phyloP scores from a whole-genome alignment of 1,284 basidiomycete genomes.

The Cryptococcus amylolentus region DNA sequence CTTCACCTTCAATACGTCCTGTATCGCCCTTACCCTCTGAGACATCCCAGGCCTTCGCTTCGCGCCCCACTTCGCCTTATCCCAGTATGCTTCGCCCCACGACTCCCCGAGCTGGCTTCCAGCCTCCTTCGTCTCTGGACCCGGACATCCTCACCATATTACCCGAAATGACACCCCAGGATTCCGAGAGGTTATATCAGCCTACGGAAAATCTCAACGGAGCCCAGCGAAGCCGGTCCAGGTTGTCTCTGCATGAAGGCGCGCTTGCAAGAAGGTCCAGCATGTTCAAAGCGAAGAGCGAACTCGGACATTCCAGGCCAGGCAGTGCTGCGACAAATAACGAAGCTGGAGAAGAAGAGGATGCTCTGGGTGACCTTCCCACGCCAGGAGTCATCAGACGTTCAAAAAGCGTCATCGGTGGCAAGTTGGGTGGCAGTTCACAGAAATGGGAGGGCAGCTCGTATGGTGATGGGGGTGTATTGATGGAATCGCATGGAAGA shows the following conservation, averaged over 20 bases:
- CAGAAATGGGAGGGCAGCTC: slow-evolving; percentile 33
- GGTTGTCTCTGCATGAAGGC: slow-evolving; percentile 10
- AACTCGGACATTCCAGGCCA: slow-evolving; percentile 2
- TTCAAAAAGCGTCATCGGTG: slow-evolving; percentile 27
- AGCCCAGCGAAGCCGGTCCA: slow-evolving; percentile 5
- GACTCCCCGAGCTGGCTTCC: slow-evolving; percentile 21
- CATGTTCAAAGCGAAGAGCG: slow-evolving; percentile 13
- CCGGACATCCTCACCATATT: slow-evolving; percentile 45
- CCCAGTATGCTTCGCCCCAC: slow-evolving; percentile 5
- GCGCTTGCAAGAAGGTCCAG: slow-evolving; percentile 8
- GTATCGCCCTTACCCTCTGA: slow-evolving; percentile 10
- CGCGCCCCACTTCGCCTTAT: slow-evolving; percentile 6
- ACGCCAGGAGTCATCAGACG: slow-evolving; percentile 4
- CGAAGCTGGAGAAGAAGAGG: slow-evolving; percentile 16
- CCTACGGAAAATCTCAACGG: neutral
- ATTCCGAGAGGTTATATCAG: slow-evolving; percentile 24
- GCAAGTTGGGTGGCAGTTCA: slow-evolving; percentile 3
- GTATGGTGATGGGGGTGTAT: slow-evolving; percentile 29
- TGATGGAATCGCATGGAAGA: slow-evolving; percentile 38
- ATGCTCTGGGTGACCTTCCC: slow-evolving; percentile 16
- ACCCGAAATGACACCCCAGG: slow-evolving; percentile 41
- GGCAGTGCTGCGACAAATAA: neutral
- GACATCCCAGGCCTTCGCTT: slow-evolving; percentile 4
- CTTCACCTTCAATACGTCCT: slow-evolving; percentile 4
- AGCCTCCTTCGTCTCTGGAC: slow-evolving; percentile 41